Conservation (phyloP, 1,284 basidiomycete species). For the Marasmius oreades region DNA sequence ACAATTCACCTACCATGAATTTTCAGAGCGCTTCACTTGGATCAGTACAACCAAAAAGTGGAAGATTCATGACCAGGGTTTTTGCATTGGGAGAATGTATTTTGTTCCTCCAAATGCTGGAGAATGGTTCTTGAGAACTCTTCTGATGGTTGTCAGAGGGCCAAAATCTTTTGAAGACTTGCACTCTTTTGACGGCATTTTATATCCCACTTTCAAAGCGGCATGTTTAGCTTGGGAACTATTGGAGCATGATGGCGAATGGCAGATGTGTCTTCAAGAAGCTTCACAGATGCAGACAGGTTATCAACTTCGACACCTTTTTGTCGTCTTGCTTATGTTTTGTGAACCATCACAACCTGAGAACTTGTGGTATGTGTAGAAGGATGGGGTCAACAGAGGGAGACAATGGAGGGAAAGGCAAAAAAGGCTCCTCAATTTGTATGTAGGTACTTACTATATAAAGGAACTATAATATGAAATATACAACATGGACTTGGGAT, state of each 20-base stretch:
- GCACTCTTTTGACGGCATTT: conserved; percentile 22
- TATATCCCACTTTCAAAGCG: conserved; percentile 26
- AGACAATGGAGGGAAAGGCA: too few species aligned
- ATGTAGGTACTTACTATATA: too few species aligned
- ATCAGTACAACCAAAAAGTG: conserved; percentile 19
- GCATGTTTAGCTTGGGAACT: conserved; percentile 40
- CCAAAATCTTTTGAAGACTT: conserved; percentile 33
- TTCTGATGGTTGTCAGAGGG: conserved; percentile 34
- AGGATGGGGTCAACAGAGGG: too few species aligned
- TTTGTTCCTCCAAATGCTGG: conserved; percentile 29
- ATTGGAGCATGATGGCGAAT: conserved; percentile 43
- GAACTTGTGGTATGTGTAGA: conserved; percentile 36
- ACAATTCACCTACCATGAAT: conserved; percentile 37
- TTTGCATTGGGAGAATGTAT: conserved; percentile 35
- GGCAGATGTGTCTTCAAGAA: conserved; percentile 37
- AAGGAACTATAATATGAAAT: too few species aligned
- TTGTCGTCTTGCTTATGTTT: conserved; percentile 35
- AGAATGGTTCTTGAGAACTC: conserved; percentile 31
- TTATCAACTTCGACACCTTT: conserved; percentile 31
- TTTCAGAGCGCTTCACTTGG: conserved; percentile 29
- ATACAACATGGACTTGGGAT: too few species aligned
- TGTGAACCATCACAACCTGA: conserved; percentile 29
- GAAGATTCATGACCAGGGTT: conserved; percentile 22
- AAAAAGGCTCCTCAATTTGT: too few species aligned
- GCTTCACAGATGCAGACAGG: conserved; percentile 41